Conservation (phyloP, 2,329 filamentous ascomycete species). For the Fusarium sp. region DNA sequence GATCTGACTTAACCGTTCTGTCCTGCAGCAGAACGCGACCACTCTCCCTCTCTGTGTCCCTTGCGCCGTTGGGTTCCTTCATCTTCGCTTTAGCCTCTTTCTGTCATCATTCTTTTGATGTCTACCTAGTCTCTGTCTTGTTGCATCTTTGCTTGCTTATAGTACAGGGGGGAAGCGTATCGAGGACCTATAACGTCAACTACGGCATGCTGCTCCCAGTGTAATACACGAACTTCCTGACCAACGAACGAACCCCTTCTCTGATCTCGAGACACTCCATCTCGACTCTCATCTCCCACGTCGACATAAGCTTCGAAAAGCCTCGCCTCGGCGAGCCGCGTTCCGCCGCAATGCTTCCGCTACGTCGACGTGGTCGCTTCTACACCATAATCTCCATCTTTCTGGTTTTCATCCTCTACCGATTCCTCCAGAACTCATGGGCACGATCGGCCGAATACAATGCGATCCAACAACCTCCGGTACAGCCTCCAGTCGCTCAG, state of each 20-base stretch:
- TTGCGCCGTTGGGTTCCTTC: neutral
- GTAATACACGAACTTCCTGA: slow-evolving; percentile 24
- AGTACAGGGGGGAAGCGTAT: neutral
- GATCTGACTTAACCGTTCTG: neutral
- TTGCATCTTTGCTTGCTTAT: neutral
- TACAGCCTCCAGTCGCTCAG: slow-evolving; percentile 18
- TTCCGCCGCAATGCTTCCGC: slow-evolving; percentile 58
- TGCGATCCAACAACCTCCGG: slow-evolving; percentile 15
- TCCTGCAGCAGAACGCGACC: neutral
- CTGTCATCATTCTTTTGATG: neutral
- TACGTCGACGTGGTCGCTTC: slow-evolving; percentile 71
- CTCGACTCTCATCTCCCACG: neutral
- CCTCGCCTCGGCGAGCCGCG: slow-evolving; percentile 44
- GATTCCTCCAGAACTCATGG: slow-evolving; percentile 59
- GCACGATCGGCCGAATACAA: slow-evolving; percentile 38
- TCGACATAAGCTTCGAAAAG: slow-evolving; percentile 22
- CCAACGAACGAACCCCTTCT: slow-evolving; percentile 8
- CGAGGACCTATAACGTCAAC: neutral
- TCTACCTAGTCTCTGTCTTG: neutral
- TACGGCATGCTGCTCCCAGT: slow-evolving; percentile 27
- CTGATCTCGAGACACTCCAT: neutral
- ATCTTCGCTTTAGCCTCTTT: neutral
- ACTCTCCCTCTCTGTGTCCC: neutral
- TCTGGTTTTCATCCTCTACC: slow-evolving; percentile 66
- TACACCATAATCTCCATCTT: slow-evolving; percentile 68